Evolutionary conservation across 2,329 filamentous ascomycete species (phyloP).

Genomic region (Akanthomyces muscarius): DNA sequence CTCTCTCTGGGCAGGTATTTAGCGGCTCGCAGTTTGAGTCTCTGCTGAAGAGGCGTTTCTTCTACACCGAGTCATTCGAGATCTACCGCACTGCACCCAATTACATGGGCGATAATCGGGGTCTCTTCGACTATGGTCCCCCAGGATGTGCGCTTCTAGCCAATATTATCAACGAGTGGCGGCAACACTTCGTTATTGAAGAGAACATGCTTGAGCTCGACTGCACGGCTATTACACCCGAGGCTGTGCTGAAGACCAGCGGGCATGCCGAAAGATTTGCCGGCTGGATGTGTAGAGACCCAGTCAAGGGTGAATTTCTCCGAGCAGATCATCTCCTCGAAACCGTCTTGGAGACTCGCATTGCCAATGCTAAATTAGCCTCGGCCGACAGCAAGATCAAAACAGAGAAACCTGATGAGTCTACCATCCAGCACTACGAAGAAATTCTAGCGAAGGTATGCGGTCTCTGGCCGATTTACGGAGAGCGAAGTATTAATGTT

Average conservation of each 20-base stretch:
- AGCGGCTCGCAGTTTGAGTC: slow-evolving; percentile 60
- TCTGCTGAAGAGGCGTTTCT: slow-evolving; percentile 58
- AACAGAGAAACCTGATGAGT: slow-evolving; percentile 60
- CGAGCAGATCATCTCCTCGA: slow-evolving; percentile 65
- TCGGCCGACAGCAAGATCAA: slow-evolving; percentile 54
- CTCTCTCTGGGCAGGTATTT: slow-evolving; percentile 33
- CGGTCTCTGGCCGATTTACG: not conserved
- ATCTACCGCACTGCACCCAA: slow-evolving; percentile 44
- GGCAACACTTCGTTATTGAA: slow-evolving; percentile 20
- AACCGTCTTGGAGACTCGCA: slow-evolving; percentile 58
- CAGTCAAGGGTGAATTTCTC: slow-evolving; percentile 66
- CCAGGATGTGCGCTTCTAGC: slow-evolving; percentile 19
- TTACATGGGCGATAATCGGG: slow-evolving; percentile 19
- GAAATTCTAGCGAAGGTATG: slow-evolving; percentile 56
- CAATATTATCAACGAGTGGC: slow-evolving; percentile 20
- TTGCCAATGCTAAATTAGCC: slow-evolving; percentile 39
- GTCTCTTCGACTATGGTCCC: slow-evolving; percentile 20
- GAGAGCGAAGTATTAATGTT: not conserved
- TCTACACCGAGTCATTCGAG: slow-evolving; percentile 66
- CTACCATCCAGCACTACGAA: slow-evolving; percentile 59
- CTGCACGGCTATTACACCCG: slow-evolving; percentile 65
- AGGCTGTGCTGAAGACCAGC: slow-evolving; percentile 64
- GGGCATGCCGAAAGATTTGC: slow-evolving; percentile 70
- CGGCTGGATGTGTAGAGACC: slow-evolving; percentile 69
- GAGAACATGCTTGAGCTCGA: slow-evolving; percentile 50